A percentile compares a stretch with the other conserved stretches of the same genome.
Evolutionary conservation across 495 filamentous ascomycete genomes (phyloP).

Genomic region (Massariosphaeria phaeospora): DNA sequence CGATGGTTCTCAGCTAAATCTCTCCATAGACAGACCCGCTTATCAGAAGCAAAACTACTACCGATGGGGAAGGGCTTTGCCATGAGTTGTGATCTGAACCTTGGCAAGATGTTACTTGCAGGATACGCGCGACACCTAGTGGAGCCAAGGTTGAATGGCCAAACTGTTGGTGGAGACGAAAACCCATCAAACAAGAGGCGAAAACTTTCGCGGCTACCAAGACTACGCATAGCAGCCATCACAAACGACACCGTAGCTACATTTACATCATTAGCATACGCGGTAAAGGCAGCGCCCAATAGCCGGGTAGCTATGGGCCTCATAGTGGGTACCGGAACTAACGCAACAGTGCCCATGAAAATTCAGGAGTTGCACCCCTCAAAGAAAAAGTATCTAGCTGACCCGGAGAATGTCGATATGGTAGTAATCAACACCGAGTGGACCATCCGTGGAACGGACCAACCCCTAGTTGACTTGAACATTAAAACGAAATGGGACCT

Average conservation of each 20-base stretch:
- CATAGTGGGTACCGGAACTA: constrained; percentile 79
- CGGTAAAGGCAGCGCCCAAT: constrained; percentile 56
- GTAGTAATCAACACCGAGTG: constrained; percentile 81
- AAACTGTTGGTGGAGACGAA: constrained; percentile 25
- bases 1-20: not conserved
- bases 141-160: constrained; percentile 44
- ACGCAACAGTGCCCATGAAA: constrained; percentile 72
- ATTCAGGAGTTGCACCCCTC: constrained; percentile 55
- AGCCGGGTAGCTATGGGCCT: constrained; percentile 73
- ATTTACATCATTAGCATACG: constrained; percentile 68
- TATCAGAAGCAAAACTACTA: constrained; percentile 73
- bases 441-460: constrained; percentile 70
- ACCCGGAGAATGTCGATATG: constrained; percentile 37
- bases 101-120: constrained; percentile 60
- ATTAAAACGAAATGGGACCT: constrained; percentile 69
- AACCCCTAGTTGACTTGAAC: constrained; percentile 58
- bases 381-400: constrained; percentile 17
- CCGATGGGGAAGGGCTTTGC: constrained; percentile 86
- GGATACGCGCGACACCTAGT: constrained; percentile 62
- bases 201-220: constrained; percentile 51
- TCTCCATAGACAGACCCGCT: constrained; percentile 61
- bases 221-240: constrained; percentile 67
- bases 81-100: constrained; percentile 65
- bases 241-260: constrained; percentile 80
- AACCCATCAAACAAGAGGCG: constrained; percentile 41